A percentile compares a stretch with the other conserved stretches of the same genome.
Conservation (phyloP, 164 flowering plant species). For the Chimonanthus praecox region DNA sequence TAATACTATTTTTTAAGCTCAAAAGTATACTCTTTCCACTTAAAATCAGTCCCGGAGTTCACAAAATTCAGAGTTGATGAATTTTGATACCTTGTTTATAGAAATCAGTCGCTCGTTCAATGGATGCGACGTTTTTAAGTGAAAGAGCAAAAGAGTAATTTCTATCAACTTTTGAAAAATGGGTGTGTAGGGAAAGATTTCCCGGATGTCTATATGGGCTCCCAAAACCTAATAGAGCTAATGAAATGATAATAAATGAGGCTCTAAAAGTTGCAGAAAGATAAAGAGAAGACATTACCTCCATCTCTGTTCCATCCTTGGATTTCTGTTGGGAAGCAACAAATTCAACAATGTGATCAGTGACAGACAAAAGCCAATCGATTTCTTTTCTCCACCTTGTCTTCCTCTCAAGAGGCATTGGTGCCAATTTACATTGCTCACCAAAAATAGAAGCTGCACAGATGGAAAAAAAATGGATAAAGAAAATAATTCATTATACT, state of each 20-base stretch:
- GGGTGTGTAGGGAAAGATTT: too few relatives aligned
- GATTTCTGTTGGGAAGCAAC: conserved; percentile 76
- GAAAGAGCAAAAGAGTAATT: too few relatives aligned
- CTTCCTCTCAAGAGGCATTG: conserved; percentile 69
- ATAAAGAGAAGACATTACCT: conserved; percentile 32
- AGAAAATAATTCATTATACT: background rate
- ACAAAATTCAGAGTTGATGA: too few relatives aligned
- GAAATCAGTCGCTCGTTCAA: too few relatives aligned
- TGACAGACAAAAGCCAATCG: conserved; percentile 84
- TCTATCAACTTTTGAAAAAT: too few relatives aligned
- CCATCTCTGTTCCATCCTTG: conserved; percentile 63
- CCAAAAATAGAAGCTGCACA: conserved; percentile 82
- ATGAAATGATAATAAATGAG: background rate
- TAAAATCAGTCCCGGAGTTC: too few relatives aligned
- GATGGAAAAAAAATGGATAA: background rate
- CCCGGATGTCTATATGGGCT: too few relatives aligned
- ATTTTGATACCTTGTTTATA: too few relatives aligned
- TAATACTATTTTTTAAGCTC: too few relatives aligned
- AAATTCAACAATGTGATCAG: conserved; percentile 88
- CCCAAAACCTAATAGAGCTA: background rate
- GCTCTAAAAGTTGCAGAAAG: background rate
- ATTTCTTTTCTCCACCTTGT: conserved; percentile 81
- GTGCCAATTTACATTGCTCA: conserved; percentile 68
- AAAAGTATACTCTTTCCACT: too few relatives aligned
- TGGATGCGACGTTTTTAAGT: too few relatives aligned